These are phyloP conservation scores for Didymella segeticola DNA, from an alignment of 2,329 filamentous ascomycete genomes.

Conservation along the genomic window DNA sequence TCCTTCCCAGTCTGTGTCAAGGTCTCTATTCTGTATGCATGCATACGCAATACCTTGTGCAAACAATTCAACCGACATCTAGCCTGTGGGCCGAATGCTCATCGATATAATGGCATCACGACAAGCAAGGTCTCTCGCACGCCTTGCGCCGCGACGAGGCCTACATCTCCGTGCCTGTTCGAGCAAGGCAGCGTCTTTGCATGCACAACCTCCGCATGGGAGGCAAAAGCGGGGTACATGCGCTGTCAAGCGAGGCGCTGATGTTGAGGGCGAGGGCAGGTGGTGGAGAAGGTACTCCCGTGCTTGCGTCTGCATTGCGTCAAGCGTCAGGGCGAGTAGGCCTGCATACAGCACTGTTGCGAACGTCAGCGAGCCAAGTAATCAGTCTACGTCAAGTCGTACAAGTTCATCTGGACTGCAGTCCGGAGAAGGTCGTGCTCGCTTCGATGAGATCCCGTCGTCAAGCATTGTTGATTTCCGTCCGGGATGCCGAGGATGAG, in stretches of 20 bases:
- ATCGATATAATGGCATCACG: conserved; percentile 3
- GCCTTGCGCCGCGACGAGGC: conserved; percentile 5
- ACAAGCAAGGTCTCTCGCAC: background rate
- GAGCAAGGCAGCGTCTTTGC: conserved; percentile 6
- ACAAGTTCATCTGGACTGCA: background rate
- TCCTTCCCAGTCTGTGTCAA: background rate
- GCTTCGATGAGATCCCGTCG: background rate
- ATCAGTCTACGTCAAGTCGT: background rate
- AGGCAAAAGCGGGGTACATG: conserved; percentile 14
- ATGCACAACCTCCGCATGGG: conserved; percentile 3
- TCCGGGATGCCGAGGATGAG: background rate
- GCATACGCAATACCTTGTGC: background rate
- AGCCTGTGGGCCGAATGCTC: background rate
- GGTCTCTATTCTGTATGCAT: conserved; percentile 4
- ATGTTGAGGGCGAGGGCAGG: background rate
- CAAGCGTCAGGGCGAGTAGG: conserved; percentile 7
- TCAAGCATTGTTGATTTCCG: background rate
- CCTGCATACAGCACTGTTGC: background rate
- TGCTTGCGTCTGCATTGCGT: conserved; percentile 10
- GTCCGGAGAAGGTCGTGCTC: background rate
- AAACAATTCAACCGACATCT: background rate
- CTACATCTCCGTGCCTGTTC: background rate
- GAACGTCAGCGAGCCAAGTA: background rate
- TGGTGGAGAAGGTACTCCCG: background rate
- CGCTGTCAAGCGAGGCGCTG: conserved; percentile 1